Evolutionary conservation across 768 basidiomycete genomes (phyloP), one percentile per base, ranked within the genome.

Genomic region (Hebeloma cylindrosporum): DNA sequence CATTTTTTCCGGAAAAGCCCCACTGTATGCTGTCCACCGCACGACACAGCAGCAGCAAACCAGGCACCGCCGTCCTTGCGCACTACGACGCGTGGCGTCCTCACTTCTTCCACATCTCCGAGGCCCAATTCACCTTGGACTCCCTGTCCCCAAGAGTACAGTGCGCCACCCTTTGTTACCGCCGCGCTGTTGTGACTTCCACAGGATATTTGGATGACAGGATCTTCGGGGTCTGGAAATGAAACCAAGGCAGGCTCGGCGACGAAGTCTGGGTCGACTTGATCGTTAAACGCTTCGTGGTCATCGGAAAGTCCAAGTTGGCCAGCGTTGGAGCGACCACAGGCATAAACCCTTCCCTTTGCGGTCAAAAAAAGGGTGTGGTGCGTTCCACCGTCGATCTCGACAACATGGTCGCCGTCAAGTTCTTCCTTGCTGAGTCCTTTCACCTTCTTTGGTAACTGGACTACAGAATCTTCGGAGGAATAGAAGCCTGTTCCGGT

Each of bases 281-380:
- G 73, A 28, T 80, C 74, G 43, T 79, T 67, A 56, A 83, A 75
- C 16, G 79, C 86, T 4, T 74, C 73, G 52, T 95, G 80, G 50
- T 88, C 82, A 45, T 85, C 79, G 0, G 74, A 64, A 26, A 88
- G 71, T 8, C 95, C 95, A 22, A 95, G 77, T 56, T 96, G 92
- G 26, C 85, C 80, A 27, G 81, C 82, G 53, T 93, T 90, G 33
- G 80, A 82, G 27, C 93, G 83, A 2, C 95, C 95, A 57, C 85
- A 88, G 1, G 83, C 89, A 61, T 80, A 95, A 1, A 98, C 88
- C 49, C 82, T 80, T 35, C 95, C 95, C 23, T 79, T 74, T 28
- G 78, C 75, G 8, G 93, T 87, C 53, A 93, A 72, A 75, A 99
- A 98, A 35, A 98, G 62, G 0, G 93, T 83, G 61, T 99, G 93